These are phyloP conservation scores for Choiromyces venosus DNA, from an alignment of 495 filamentous ascomycete species.

Conservation along the genomic window DNA sequence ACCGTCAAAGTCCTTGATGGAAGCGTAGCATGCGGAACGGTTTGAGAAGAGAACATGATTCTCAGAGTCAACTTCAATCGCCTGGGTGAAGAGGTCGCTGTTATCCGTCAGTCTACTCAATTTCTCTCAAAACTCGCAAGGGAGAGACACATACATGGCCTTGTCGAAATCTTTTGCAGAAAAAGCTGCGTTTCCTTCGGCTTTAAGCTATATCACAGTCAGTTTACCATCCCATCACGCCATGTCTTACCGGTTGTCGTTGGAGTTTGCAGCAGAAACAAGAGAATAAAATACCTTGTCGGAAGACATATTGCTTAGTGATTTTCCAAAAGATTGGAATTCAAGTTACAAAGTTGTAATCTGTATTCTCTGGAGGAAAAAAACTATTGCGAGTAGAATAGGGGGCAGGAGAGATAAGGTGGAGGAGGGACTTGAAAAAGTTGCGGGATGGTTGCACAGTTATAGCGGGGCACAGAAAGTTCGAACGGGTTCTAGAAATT, in stretches of 20 bases:
- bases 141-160: slow-evolving; percentile 70
- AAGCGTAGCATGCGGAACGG: slow-evolving; percentile 90
- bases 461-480: neutral
- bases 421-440: neutral
- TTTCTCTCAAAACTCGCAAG: slow-evolving; percentile 1
- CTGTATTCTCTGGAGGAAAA: neutral
- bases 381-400: neutral
- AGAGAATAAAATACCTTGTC: neutral
- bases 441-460: neutral
- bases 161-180: slow-evolving; percentile 91
- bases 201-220: slow-evolving; percentile 62
- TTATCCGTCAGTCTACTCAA: neutral
- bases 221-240: slow-evolving; percentile 22
- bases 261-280: neutral
- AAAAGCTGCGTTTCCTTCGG: slow-evolving; percentile 96
- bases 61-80: slow-evolving; percentile 75
- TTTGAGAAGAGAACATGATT: slow-evolving; percentile 99
- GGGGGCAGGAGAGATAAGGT: neutral
- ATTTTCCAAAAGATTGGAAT: neutral
- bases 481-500: neutral
- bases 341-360: neutral
- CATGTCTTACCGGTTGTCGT: neutral
- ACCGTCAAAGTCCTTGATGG: slow-evolving; percentile 75
- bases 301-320: neutral
- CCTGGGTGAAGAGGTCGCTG: slow-evolving; percentile 74